Conservation (phyloP, 2,329 filamentous ascomycete genomes). For the Graphiopsis chlorocephala region DNA sequence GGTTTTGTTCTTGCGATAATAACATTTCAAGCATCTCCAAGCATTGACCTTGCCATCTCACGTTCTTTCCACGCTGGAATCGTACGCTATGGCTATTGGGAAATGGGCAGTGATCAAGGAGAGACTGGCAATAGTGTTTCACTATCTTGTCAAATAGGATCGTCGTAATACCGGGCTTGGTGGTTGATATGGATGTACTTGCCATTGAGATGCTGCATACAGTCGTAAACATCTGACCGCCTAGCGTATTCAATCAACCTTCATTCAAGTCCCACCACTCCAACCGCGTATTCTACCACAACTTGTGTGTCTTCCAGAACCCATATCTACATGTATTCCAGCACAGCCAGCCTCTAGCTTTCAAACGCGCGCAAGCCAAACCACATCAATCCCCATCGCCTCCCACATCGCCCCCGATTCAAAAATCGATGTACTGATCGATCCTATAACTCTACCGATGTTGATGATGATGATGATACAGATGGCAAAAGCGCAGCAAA, state of each 20-base stretch:
- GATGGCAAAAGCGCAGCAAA: background rate
- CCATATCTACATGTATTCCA: background rate
- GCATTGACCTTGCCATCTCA: background rate
- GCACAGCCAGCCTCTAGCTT: no score
- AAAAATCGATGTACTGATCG: background rate
- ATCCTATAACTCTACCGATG: background rate
- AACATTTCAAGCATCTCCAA: no score
- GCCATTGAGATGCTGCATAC: background rate
- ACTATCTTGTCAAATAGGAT: background rate
- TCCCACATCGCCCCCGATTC: background rate
- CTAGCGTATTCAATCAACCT: no score
- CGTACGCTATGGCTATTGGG: background rate
- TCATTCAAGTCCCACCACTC: no score
- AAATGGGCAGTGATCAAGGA: background rate
- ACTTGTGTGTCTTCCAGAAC: background rate
- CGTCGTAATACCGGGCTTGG: background rate
- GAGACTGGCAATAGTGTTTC: background rate
- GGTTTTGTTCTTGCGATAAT: no score
- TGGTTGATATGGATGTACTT: rapidly evolving
- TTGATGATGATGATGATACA: background rate
- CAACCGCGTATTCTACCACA: no score
- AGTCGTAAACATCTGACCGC: background rate
- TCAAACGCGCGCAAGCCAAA: no score
- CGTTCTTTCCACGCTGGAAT: background rate
- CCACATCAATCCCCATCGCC: no score